Evolutionary conservation across 2,329 filamentous ascomycete genomes (phyloP), one percentile per base, ranked within the genome.

Genomic region (Monosporascus ibericus): DNA sequence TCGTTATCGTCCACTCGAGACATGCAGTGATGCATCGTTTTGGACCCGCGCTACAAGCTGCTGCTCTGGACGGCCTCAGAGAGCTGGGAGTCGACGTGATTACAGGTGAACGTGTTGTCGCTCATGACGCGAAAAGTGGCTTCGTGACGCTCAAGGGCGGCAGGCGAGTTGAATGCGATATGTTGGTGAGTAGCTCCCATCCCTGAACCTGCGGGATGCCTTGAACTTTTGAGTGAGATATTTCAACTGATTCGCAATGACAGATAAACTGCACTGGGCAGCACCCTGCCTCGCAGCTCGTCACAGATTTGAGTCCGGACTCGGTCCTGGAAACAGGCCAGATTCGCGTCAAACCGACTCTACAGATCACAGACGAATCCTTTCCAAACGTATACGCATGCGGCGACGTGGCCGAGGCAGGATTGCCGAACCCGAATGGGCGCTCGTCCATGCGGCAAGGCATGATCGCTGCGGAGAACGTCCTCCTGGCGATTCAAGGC

Each of bases 261-360:
- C 53, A 83, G 79, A 74, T 86, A 50, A 76, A 78, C 50, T 85
- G 82, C 54, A 80, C 76, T 0, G 83, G 84, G 2, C 82, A 85
- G 60, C 73, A 67, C 20, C 81, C 84, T 0, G 75, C 77, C n/a
- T 81, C 81, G 0, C 62, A 67, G 0, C 60, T 85, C 14, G 52
- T 85, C 6, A 55, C 67, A 2, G 56, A 66, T 2, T 62, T 81
- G 6, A 72, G 73, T 1, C 74, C 77, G 0, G 51, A 60, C 0
- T 68, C 72, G 3, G 72, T 83, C 51, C 72, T 75, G 0, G 57
- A 65, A 3, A 74, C 73, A 0, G 77, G 76, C 2, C 74, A 77
- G 52, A 76, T 85, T 58, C 69, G 70, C 1, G 78, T 86, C 24
- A 74, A 75, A 48, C 71, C 76, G 0, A 83, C 78, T 0, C 70